Percentiles rank a stretch among this genome's conserved stretches.
These are phyloP conservation scores for Rhododendron williamsianum DNA, from an alignment of 148 eudicot species.

Conservation along the genomic window DNA sequence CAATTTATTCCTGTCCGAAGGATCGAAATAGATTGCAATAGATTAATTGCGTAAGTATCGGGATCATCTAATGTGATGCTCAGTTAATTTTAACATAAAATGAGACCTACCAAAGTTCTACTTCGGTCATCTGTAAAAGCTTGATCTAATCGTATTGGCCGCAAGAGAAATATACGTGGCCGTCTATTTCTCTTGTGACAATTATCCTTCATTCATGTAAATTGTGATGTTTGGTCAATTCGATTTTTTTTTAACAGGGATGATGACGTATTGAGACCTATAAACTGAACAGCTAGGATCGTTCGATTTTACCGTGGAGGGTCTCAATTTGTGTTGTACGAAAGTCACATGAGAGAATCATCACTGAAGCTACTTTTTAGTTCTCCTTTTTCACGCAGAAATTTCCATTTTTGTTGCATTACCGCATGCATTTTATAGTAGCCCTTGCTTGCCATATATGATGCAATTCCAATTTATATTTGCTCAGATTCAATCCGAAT, in stretches of 20 bases:
- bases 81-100: too few species aligned
- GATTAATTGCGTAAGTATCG: neutral
- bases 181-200: neutral
- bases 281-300: neutral
- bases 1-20: neutral
- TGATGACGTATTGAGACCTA: neutral
- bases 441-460: neutral
- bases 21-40: neutral
- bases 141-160: neutral
- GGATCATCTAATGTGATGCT: too few species aligned
- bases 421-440: neutral
- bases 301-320: neutral
- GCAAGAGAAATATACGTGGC: neutral
- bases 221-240: neutral
- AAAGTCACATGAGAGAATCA: neutral
- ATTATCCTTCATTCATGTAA: neutral
- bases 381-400: neutral
- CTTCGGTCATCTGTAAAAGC: neutral
- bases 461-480: neutral
- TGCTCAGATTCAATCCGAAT: too few species aligned
- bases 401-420: neutral
- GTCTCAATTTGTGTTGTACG: neutral
- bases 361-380: neutral
- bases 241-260: neutral
- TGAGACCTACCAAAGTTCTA: neutral